These are phyloP conservation scores for Naumovozyma baii DNA, from an alignment of 805 yeast genomes.

Conservation along the genomic window DNA sequence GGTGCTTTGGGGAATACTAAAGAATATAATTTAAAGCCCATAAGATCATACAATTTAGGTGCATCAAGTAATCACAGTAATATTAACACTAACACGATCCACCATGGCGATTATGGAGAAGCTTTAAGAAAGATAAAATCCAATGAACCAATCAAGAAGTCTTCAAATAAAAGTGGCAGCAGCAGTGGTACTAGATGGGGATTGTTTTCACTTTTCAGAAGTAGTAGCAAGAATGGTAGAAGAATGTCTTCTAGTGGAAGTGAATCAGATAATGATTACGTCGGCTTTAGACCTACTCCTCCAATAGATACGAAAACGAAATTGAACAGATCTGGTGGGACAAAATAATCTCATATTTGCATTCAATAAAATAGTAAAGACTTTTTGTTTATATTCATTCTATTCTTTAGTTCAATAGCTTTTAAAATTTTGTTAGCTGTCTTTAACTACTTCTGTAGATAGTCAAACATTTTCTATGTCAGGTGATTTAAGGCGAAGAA, in stretches of 20 bases:
- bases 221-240: not conserved
- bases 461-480: no score
- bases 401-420: no score
- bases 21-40: constrained; percentile 9
- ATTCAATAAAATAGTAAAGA: not conserved
- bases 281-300: constrained; percentile 1
- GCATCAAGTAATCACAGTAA: not conserved
- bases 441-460: no score
- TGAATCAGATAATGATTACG: constrained; percentile 3
- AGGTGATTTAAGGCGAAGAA: no score
- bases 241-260: not conserved
- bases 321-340: not conserved
- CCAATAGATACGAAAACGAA: not conserved
- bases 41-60: constrained; percentile 8
- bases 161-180: not conserved
- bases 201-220: constrained; percentile 5
- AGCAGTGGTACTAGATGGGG: constrained; percentile 1
- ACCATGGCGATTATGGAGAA: constrained; percentile 1
- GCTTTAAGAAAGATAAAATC: constrained; percentile 2
- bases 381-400: no score
- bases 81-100: not conserved
- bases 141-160: constrained; percentile 1
- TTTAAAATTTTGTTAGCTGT: no score
- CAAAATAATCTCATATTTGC: not conserved
- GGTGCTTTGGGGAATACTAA: constrained; percentile 12